Conservation (phyloP, 768 basidiomycete genomes). For the Tubosaeta sp. region DNA sequence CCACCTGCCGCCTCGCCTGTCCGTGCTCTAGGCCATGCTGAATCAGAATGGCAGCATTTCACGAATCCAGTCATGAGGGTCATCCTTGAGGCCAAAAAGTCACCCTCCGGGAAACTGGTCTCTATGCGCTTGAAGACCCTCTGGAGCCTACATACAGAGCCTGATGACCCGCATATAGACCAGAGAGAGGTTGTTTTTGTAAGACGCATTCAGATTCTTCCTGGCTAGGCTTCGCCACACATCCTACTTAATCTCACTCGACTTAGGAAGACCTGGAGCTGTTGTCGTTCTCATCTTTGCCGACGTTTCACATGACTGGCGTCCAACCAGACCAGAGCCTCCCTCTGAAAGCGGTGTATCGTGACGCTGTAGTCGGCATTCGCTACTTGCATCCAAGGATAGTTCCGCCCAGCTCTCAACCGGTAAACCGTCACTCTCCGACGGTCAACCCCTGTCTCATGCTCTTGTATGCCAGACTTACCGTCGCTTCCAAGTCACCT, state of each 20-base stretch:
- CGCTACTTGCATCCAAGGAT: constrained; percentile 60
- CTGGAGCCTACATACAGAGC: constrained; percentile 50
- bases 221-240: neutral
- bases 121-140: constrained; percentile 62
- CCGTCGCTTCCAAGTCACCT: constrained; percentile 75
- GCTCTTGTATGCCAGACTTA: constrained; percentile 44
- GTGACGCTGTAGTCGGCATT: constrained; percentile 68
- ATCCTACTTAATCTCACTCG: neutral
- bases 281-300: constrained; percentile 56
- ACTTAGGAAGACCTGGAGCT: constrained; percentile 75
- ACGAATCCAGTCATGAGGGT: constrained; percentile 64
- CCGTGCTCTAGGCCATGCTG: constrained; percentile 17
- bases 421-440: constrained; percentile 23
- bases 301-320: constrained; percentile 25
- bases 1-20: constrained; percentile 14
- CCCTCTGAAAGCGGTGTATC: constrained; percentile 79
- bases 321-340: constrained; percentile 46
- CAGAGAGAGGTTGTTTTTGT: constrained; percentile 65
- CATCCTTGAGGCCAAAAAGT: constrained; percentile 56
- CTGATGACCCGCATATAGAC: constrained; percentile 35
- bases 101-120: constrained; percentile 46
- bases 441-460: constrained; percentile 5
- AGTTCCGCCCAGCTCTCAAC: constrained; percentile 23
- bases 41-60: constrained; percentile 74
- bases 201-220: constrained; percentile 26